Evolutionary conservation across 176 grass and related monocot species (phyloP), one percentile per base, ranked within the genome.

Genomic region (Avena atlantica): DNA sequence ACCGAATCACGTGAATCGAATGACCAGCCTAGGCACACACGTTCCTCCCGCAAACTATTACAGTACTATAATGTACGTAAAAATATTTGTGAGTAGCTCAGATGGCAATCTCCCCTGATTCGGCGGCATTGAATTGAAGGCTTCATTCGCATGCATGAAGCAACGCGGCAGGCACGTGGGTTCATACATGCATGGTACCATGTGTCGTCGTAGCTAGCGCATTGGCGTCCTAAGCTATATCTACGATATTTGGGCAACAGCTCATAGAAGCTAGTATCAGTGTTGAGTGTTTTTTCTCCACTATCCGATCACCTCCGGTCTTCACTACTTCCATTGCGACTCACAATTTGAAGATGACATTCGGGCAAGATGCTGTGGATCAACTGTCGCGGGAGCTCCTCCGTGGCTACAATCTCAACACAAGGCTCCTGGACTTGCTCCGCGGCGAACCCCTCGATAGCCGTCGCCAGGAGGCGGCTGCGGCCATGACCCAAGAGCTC

Each of bases 361-460:
- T 85, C 55, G 70, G 70, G 76, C 78, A 2, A 24, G 63, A 73
- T 5, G 2, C 25, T 2, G 24, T 69, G 36, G 31, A 36, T 17
- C 44, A 74, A 5, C 89, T 91, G 17, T 82, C 14, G 4, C 25
- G 53, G 15, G 50, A 78, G 86, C 82, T 91, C 78, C 6, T 20
- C 70, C n/a, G 23, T 12, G 90, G 86, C 52, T 85, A 70, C 78
- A 27, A 85, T 45, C 78, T 85, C 29, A 88, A 1, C 62, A 24
- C 16, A 55, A 81, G 44, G 5, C 86, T 91, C 55, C 42, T 77
- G 49, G 53, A 11, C 17, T 45, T 88, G 82, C 86, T 91, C 9
- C 4, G 31, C 9, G 6, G 45, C 44, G 42, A 49, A 8, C 86
- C 86, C n/a, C 60, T 91, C 29, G 82, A 88, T 6, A 8, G 70